phyloP scores from a whole-genome alignment of 495 filamentous ascomycete species.

The Mytilinidion resinicola region DNA sequence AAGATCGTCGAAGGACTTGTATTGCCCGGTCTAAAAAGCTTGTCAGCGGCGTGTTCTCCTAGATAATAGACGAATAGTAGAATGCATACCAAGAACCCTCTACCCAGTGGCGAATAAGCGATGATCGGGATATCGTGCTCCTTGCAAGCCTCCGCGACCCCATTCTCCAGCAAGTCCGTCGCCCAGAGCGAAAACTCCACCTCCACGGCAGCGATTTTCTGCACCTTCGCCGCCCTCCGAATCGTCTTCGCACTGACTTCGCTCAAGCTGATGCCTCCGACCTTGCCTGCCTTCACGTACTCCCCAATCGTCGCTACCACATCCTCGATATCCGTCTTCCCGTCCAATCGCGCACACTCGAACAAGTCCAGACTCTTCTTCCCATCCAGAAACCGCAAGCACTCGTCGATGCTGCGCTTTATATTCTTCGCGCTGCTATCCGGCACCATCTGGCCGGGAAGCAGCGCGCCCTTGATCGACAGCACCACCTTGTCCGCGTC shows the following conservation, averaged over 20 bases:
- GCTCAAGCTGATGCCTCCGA: slow-evolving; percentile 70
- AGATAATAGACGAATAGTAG: too few species aligned
- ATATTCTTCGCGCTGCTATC: slow-evolving; percentile 60
- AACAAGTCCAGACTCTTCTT: slow-evolving; percentile 81
- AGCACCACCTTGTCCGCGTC: slow-evolving; percentile 61
- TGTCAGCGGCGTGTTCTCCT: slow-evolving; percentile 8
- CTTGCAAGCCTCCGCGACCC: slow-evolving; percentile 63
- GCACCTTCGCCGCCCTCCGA: slow-evolving; percentile 59
- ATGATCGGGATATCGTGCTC: slow-evolving; percentile 66
- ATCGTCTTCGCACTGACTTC: slow-evolving; percentile 72
- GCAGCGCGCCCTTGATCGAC: slow-evolving; percentile 56
- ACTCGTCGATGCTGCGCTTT: slow-evolving; percentile 60
- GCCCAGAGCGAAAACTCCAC: slow-evolving; percentile 70
- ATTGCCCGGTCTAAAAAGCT: slow-evolving; percentile 47
- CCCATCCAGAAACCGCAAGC: slow-evolving; percentile 55
- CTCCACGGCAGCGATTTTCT: slow-evolving; percentile 69
- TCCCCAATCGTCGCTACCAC: slow-evolving; percentile 48
- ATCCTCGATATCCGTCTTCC: slow-evolving; percentile 52
- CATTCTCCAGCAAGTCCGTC: slow-evolving; percentile 65
- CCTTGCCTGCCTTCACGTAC: slow-evolving; percentile 67
- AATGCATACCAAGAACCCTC: slow-evolving; percentile 33
- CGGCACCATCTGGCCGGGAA: slow-evolving; percentile 33
- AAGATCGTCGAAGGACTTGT: slow-evolving; percentile 56
- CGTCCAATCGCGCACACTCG: slow-evolving; percentile 68
- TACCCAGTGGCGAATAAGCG: slow-evolving; percentile 58